phyloP scores from a whole-genome alignment of 768 basidiomycete species.

The Polyporus arcularius region DNA sequence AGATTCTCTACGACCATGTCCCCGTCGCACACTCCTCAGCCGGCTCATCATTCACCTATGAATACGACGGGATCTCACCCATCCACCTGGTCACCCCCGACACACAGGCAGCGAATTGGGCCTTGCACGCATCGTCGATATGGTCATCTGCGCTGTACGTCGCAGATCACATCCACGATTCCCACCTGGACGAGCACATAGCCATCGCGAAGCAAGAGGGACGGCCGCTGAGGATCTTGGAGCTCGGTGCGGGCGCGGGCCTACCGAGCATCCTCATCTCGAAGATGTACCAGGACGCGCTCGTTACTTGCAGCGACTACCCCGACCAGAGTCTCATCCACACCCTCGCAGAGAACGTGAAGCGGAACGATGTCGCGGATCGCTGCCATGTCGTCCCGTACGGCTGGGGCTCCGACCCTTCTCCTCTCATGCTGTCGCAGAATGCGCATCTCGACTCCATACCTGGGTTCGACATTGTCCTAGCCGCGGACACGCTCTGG shows the following conservation, averaged over 20 bases:
- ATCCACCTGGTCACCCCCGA: constrained; percentile 63
- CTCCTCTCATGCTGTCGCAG: constrained; percentile 29
- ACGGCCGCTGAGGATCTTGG: constrained; percentile 46
- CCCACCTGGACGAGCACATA: constrained; percentile 38
- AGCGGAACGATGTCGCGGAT: constrained; percentile 46
- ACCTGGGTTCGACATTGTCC: constrained; percentile 57
- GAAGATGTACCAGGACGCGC: constrained; percentile 40
- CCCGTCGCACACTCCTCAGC: constrained; percentile 63
- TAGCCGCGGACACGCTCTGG: constrained; percentile 82
- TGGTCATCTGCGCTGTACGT: constrained; percentile 71
- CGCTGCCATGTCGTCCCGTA: constrained; percentile 58
- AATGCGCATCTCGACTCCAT: not conserved
- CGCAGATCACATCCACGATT: constrained; percentile 59
- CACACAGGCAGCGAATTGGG: constrained; percentile 69
- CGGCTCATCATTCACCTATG: constrained; percentile 54
- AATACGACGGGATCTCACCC: constrained; percentile 1
- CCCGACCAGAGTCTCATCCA: constrained; percentile 64
- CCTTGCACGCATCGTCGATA: constrained; percentile 74
- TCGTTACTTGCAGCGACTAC: constrained; percentile 67
- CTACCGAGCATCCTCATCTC: constrained; percentile 72
- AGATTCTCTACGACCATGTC: constrained; percentile 59
- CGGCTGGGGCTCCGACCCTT: constrained; percentile 63
- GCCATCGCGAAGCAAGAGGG: constrained; percentile 12
- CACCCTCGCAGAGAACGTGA: constrained; percentile 59
- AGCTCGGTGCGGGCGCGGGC: constrained; percentile 75